phyloP scores from a whole-genome alignment of 2,329 filamentous ascomycete species.

The Pseudogymnoascus sp. region DNA sequence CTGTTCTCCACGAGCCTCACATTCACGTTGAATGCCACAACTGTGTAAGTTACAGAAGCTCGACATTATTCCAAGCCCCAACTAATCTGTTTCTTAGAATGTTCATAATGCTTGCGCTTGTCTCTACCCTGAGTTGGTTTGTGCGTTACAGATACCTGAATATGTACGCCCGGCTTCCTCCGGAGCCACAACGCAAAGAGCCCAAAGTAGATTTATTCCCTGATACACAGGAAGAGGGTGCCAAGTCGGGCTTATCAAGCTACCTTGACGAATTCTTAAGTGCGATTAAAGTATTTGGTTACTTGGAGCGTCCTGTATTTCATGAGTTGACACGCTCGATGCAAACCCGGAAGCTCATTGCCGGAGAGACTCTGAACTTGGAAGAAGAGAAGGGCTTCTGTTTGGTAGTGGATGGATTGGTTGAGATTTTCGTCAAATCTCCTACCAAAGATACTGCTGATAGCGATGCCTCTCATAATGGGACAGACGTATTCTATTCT shows the following conservation, averaged over 20 bases:
- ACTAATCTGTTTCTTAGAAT: constrained; percentile 41
- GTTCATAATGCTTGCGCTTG: constrained; percentile 65
- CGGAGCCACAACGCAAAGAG: constrained; percentile 91
- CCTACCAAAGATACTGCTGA: constrained; percentile 45
- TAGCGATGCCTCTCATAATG: constrained; percentile 31
- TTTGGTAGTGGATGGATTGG: constrained; percentile 88
- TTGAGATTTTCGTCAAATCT: constrained; percentile 98
- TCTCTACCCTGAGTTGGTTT: constrained; percentile 86
- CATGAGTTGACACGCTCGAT: constrained; percentile 96
- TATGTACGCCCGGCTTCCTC: constrained; percentile 90
- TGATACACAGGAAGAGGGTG: constrained; percentile 80
- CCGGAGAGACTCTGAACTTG: constrained; percentile 86
- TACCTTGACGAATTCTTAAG: constrained; percentile 97
- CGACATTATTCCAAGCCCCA: neutral
- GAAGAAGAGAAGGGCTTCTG: constrained; percentile 99
- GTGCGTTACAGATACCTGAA: constrained; percentile 93
- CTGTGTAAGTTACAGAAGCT: constrained; percentile 53
- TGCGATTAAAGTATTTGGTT: constrained; percentile 98
- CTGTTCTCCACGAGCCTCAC: constrained; percentile 89
- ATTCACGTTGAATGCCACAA: constrained; percentile 98
- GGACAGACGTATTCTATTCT: constrained; percentile 37
- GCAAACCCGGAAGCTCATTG: constrained; percentile 94
- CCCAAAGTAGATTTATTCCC: constrained; percentile 93
- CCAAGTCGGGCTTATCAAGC: constrained; percentile 86
- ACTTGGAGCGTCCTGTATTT: constrained; percentile 91